Base-by-base conservation (phyloP, 441 rosid genomes). In the Populus tomentosa region DNA sequence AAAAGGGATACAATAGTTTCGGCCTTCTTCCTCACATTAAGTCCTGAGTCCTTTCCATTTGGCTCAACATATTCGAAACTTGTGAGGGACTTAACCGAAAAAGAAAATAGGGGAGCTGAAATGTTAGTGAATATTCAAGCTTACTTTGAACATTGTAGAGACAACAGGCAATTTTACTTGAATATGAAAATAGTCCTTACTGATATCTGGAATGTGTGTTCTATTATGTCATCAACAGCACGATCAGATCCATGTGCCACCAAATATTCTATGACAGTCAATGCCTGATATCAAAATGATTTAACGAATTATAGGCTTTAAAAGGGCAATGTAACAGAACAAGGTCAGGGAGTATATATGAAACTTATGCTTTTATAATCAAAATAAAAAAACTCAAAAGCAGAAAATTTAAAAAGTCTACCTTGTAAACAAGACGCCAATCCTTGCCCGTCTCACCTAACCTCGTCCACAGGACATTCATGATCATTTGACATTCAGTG, bases 361-460 rank as follows among this genome's bases (percentile, higher is more conserved):
- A 80, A n/a, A 67, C 36, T 35, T 73, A 64, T 11, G 23, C 59
- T 59, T 7, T 9, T 13, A 40, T 53, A 50, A 36, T 59, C 72
- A 32, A 72, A 73, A 77, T 61, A 6, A 14, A 46, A 46, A 46
- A 46, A 46, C 71, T 64, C 64, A 4, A 20, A 69, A 67, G 71
- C 16, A 74, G 33, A 80, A 32, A 66, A 74, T 13, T 10, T 20
- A 30, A 83, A 40, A 20, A n/a, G 26, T 33, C 66, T 82, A 96
- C 99, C 97, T 96, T 96, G 87, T 96, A 96, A 75, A 91, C 99
- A 81, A 89, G 93, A 67, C 99, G 95, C 99, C 99, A 96, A 70
- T 94, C 95, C 86, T 94, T 96, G 77, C 98, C 98, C 26, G 93
- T 89, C 86, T 96, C 99, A 4, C 78, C 75, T 81, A 96, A 84